Conservation (phyloP, 1,284 basidiomycete species). For the Tilletia horrida region DNA sequence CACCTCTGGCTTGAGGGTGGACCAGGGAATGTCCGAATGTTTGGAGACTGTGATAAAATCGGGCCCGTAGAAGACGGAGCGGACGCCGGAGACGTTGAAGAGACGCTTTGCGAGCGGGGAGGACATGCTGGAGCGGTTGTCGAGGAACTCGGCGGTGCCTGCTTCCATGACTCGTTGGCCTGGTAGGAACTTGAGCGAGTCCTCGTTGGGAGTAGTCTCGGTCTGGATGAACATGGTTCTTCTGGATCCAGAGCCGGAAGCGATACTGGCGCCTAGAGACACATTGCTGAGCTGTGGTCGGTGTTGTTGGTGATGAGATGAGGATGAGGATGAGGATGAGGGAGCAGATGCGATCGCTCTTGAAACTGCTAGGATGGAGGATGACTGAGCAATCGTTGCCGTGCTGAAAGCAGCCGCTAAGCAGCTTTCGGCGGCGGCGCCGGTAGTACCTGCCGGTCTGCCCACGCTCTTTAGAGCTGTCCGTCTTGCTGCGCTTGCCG, state of each 20-base stretch:
- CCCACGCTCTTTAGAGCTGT: background rate
- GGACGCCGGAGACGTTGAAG: slow-evolving; percentile 88
- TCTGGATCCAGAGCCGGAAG: background rate
- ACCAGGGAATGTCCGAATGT: slow-evolving; percentile 78
- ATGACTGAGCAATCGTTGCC: background rate
- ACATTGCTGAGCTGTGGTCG: background rate
- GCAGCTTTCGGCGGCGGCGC: background rate
- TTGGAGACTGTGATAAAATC: slow-evolving; percentile 98
- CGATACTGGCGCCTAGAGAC: background rate
- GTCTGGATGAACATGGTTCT: slow-evolving; percentile 96
- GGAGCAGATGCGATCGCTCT: background rate
- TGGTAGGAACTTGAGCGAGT: slow-evolving; percentile 96
- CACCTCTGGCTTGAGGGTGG: slow-evolving; percentile 92
- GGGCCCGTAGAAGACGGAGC: slow-evolving; percentile 86
- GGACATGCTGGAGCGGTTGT: slow-evolving; percentile 60
- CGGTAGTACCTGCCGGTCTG: background rate
- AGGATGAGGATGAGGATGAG: background rate
- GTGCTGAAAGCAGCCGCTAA: no score
- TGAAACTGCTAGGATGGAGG: background rate
- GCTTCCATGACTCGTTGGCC: slow-evolving; percentile 81
- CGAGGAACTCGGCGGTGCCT: slow-evolving; percentile 84
- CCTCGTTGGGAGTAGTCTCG: slow-evolving; percentile 92
- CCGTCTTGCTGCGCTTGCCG: background rate
- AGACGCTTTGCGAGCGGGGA: slow-evolving; percentile 89
- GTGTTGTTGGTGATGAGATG: slow-evolving; percentile 1